Conservation (phyloP, 2,329 filamentous ascomycete species). For the Ampelomyces quisqualis region DNA sequence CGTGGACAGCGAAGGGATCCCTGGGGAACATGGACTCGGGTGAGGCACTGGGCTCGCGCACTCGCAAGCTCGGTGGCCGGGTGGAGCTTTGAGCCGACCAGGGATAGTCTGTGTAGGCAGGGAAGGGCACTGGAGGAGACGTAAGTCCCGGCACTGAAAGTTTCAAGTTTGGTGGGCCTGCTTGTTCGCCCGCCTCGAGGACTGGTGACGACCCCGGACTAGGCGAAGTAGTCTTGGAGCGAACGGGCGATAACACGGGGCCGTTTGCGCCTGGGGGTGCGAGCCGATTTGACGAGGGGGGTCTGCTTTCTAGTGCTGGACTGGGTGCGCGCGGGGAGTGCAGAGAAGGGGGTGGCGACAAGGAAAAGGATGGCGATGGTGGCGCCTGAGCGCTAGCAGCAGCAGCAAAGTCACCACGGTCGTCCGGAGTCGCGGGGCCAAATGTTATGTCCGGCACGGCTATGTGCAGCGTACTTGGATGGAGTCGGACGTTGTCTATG, state of each 20-base stretch:
- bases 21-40: conserved; percentile 52
- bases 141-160: conserved; percentile 46
- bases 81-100: conserved; percentile 47
- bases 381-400: conserved; percentile 31
- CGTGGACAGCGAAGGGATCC: conserved; percentile 46
- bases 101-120: conserved; percentile 61
- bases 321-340: conserved; percentile 29
- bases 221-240: conserved; percentile 20
- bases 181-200: conserved; percentile 21
- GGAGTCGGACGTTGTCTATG: conserved; percentile 50
- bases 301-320: conserved; percentile 24
- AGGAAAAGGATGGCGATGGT: conserved; percentile 42
- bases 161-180: conserved; percentile 42
- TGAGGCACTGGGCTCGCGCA: conserved; percentile 56
- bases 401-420: no score
- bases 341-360: conserved; percentile 44
- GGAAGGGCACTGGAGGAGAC: conserved; percentile 64
- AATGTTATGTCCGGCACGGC: conserved; percentile 40
- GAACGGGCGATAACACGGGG: conserved; percentile 15
- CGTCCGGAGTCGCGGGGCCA: conserved; percentile 36
- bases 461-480: conserved; percentile 40
- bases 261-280: conserved; percentile 44
- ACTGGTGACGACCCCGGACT: conserved; percentile 34
- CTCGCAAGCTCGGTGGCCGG: conserved; percentile 56
- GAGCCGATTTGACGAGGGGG: conserved; percentile 31